Base-by-base conservation (phyloP, 805 yeast species). In the Kazachstania martiniae region DNA sequence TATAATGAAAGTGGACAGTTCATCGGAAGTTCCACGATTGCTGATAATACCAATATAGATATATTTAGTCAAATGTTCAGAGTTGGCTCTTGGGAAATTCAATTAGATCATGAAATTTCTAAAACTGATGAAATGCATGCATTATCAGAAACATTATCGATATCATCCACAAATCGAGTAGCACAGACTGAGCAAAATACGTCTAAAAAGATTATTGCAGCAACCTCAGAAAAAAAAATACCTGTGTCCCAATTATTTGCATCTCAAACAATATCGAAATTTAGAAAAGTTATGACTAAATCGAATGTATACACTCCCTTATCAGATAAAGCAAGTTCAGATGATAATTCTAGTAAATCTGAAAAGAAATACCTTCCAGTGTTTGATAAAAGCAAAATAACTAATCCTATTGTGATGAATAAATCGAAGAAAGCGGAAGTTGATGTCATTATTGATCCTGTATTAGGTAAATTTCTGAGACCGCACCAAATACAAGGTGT, bases 401-500 rank as follows among this genome's bases (percentile, higher is more conserved):
- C 50, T 17, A 49, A 51, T 29, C 67, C 74, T 0, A 43, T 70
- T 1, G 57, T 68, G 0, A 56, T 65, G 77, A 59, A 62, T 21
- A 56, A 49, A 21, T 32, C 40, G 1, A 21, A 29, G 2, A 53
- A 52, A 14, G 51, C 58, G 2, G 47, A 49, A 8, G 51, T 51
- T 3, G 73, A 65, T 34, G 78, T 77, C 1, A 66, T 72, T 0
- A 68, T 79, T 8, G 89, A 80, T 45, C 83, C 84, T 0, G 34
- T 58, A 0, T 43, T 82, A 1, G 59, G 72, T 0, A 53, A 58
- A 18, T 48, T 54, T 6, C 59, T 91, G n/a, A 63, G 97, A 18
- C 78, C 81, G 0, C 97, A 91, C 58, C 98, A 91, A 53, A 56
- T 70, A 10, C 87, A 80, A 41, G 98, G 95, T 2, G 82, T 89